These are phyloP conservation scores for Triticum dicoccoides DNA, from an alignment of 176 grass and related monocot genomes.

Conservation along the genomic window DNA sequence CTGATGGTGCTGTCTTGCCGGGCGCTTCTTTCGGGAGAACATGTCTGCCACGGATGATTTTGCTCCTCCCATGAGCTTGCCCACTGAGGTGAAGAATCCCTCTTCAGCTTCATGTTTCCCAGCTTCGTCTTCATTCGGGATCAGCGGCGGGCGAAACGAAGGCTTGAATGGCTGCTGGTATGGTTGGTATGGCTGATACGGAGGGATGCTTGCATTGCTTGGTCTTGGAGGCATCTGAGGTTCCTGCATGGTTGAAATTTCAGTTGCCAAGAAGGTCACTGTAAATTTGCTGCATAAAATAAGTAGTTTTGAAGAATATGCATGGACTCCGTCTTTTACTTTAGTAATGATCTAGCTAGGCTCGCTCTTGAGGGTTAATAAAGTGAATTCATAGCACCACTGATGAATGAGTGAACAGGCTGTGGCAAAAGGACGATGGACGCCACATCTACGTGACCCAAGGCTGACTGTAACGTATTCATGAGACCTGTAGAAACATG, in stretches of 20 bases:
- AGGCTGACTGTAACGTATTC: neutral
- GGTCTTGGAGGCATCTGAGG: conserved; percentile 35
- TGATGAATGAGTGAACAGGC: neutral
- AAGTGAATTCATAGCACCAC: neutral
- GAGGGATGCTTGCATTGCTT: conserved; percentile 49
- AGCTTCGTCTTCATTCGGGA: conserved; percentile 56
- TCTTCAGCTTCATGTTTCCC: conserved; percentile 59
- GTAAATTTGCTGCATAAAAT: conserved; percentile 7
- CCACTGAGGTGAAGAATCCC: conserved; percentile 68
- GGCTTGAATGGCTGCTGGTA: conserved; percentile 67
- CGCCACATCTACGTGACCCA: neutral
- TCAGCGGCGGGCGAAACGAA: conserved; percentile 57
- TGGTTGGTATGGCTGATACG: conserved; percentile 55
- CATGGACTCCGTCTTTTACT: neutral
- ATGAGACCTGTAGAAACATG: neutral
- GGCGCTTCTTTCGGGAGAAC: conserved; percentile 61
- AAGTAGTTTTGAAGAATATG: neutral
- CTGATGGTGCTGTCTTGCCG: conserved; percentile 38
- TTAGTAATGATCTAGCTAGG: conserved; percentile 1
- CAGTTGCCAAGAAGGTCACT: neutral
- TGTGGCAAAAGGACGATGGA: conserved; percentile 9
- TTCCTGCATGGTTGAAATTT: conserved; percentile 48
- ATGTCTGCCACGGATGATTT: conserved; percentile 60
- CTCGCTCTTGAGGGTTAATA: neutral
- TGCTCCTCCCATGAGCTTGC: conserved; percentile 72